Percentiles rank a stretch among this genome's conserved stretches.
These are phyloP conservation scores for Monosporascus sp. DNA, from an alignment of 2,329 filamentous ascomycete species.

Conservation along the genomic window DNA sequence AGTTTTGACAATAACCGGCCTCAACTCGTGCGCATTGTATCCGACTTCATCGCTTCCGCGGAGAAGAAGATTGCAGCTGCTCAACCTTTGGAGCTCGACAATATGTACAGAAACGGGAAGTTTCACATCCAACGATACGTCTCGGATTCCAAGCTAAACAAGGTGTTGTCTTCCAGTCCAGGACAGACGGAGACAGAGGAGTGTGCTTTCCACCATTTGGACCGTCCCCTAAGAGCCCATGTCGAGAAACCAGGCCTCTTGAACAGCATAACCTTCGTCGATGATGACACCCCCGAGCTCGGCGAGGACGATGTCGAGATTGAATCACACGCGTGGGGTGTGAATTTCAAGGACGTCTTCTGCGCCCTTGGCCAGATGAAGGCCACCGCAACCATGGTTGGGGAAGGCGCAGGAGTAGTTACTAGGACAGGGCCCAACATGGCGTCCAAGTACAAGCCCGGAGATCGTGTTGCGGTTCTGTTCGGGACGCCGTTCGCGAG, in stretches of 20 bases:
- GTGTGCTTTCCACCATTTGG: neutral
- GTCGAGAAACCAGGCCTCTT: slow-evolving; percentile 10
- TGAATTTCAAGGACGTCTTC: slow-evolving; percentile 13
- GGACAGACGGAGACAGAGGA: neutral
- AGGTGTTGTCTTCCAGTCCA: neutral
- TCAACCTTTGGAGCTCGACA: neutral
- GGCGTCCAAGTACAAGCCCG: slow-evolving; percentile 1
- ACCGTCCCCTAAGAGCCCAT: slow-evolving; percentile 8
- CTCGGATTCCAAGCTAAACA: neutral
- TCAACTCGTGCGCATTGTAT: neutral
- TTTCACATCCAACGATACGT: neutral
- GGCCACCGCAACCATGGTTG: slow-evolving; percentile 4
- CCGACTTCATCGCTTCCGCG: neutral
- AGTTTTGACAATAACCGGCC: neutral
- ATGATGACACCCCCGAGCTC: slow-evolving; percentile 5
- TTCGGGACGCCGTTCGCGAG: slow-evolving; percentile 7
- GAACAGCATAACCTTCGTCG: slow-evolving; percentile 6
- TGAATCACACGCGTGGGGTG: slow-evolving; percentile 7
- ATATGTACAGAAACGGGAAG: neutral
- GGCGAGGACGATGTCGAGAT: slow-evolving; percentile 15
- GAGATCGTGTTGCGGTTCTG: slow-evolving; percentile 6
- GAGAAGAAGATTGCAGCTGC: neutral
- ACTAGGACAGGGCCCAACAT: slow-evolving; percentile 6
- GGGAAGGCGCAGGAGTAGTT: slow-evolving; percentile 8
- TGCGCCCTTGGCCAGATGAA: slow-evolving; percentile 9